Evolutionary conservation across 495 filamentous ascomycete genomes (phyloP).

Genomic region (Cudoniella acicularis): DNA sequence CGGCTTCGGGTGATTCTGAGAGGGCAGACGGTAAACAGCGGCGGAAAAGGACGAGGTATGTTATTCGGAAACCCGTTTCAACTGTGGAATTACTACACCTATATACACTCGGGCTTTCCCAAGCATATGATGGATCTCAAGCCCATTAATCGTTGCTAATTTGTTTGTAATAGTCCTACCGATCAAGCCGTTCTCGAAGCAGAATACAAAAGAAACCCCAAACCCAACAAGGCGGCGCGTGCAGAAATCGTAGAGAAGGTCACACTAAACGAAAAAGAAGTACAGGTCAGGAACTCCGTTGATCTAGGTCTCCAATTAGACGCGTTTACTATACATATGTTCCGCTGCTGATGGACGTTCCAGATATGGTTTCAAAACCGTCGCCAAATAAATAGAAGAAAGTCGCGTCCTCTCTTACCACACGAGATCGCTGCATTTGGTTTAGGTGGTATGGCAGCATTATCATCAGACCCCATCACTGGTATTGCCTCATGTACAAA

Average conservation of each 20-base stretch:
- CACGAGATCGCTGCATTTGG: constrained; percentile 68
- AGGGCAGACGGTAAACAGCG: constrained; percentile 30
- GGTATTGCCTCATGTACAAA: constrained; percentile 12
- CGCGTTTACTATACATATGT: background rate
- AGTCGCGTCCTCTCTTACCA: constrained; percentile 79
- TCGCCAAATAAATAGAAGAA: constrained; percentile 87
- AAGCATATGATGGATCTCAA: no score
- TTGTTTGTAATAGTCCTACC: constrained; percentile 56
- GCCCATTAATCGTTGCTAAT: constrained; percentile 15
- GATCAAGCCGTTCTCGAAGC: constrained; percentile 89
- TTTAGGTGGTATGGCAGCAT: constrained; percentile 24
- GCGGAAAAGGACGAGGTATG: constrained; percentile 53
- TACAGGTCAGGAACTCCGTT: constrained; percentile 67
- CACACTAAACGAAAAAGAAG: constrained; percentile 92
- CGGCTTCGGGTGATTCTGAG: constrained; percentile 10
- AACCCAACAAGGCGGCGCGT: constrained; percentile 88
- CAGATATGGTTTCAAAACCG: constrained; percentile 99
- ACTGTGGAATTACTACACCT: no score
- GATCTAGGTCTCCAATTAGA: constrained; percentile 3
- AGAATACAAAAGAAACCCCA: constrained; percentile 80
- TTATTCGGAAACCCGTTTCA: constrained; percentile 13
- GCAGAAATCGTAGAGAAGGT: constrained; percentile 80
- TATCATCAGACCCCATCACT: constrained; percentile 23
- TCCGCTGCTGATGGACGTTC: constrained; percentile 12
- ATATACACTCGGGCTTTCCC: no score